Evolutionary conservation across 192 early-diverging fungal genomes (phyloP), one percentile per base, ranked within the genome.

Genomic region (Chytriomyces sp.): DNA sequence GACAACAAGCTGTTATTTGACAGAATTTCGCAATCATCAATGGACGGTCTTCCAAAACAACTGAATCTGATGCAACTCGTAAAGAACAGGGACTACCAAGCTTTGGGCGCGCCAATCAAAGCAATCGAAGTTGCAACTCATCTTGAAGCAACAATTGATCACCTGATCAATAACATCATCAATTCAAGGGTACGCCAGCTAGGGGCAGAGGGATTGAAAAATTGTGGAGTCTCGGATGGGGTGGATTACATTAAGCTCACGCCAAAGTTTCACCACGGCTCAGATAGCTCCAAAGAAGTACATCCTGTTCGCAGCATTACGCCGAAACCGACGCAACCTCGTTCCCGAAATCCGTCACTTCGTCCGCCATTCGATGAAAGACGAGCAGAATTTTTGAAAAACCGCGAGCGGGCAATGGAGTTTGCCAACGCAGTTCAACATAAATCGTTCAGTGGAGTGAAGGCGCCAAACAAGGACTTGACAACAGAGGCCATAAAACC

Each of bases 61-160:
- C 23, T 28, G 10, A 75, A 66, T 46, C 50, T 65, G 49, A 26
- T 35, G 48, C 64, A 26, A 23, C 20, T 75, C 6, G 63, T 75
- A 10, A 64, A 35, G 48, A 61, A 65, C n/a, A 75, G 66, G 43
- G 66, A 75, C 7, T 75, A 75, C 50, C 63, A 44, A 24, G 49
- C 24, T 18, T 11, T 75, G 6, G 9, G 6, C 6, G 73, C 73
- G 28, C 73, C 73, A 10, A 47, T 75, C 23, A 8, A 45, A 45
- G 49, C 64, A 24, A 75, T 75, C 23, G 63, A 75, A 50, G 26
- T 75, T 24, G 73, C 73, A 4, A 50, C 73, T 10, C 61, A 66
- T 65, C 20, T 75, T 18, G 73, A 75, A 28, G 73, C 73, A 23
- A 53, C 73, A 8, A 65, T 75, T 65, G 73, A 75, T 48, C 73